These are phyloP conservation scores for Taiozyma onychis DNA, from an alignment of 1,139 yeast species.

Conservation along the genomic window DNA sequence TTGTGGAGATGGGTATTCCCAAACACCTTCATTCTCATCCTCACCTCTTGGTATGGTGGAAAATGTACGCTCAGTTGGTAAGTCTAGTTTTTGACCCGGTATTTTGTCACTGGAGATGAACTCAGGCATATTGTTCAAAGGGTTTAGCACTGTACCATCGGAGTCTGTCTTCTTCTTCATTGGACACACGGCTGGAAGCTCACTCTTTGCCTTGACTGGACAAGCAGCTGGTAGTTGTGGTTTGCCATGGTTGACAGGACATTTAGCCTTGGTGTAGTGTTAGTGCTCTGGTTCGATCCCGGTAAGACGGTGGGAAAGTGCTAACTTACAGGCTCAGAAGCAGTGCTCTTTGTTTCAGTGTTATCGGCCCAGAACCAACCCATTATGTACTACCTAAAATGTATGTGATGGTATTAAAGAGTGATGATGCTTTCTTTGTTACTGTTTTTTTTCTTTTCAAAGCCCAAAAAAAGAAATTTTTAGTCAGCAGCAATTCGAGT, in stretches of 20 bases:
- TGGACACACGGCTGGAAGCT: conserved; percentile 31
- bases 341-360: not conserved
- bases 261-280: conserved; percentile 25
- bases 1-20: conserved; percentile 99
- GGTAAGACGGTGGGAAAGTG: not conserved
- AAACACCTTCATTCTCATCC: conserved; percentile 39
- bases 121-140: conserved; percentile 86
- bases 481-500: not conserved
- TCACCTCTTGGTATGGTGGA: conserved; percentile 88
- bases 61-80: conserved; percentile 79
- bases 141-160: conserved; percentile 38
- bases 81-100: conserved; percentile 72
- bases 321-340: conserved; percentile 1
- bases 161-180: conserved; percentile 30
- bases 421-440: not conserved
- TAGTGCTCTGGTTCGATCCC: not conserved
- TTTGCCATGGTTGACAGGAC: conserved; percentile 33
- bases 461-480: not conserved
- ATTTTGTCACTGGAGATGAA: conserved; percentile 58
- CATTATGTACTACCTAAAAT: conserved; percentile 30
- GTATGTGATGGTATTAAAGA: not conserved
- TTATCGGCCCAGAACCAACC: conserved; percentile 80
- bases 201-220: conserved; percentile 27
- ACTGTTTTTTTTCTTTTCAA: not conserved
- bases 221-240: conserved; percentile 23